phyloP scores from a whole-genome alignment of 176 grass and related monocot species.

The Coix lacrymajobi region DNA sequence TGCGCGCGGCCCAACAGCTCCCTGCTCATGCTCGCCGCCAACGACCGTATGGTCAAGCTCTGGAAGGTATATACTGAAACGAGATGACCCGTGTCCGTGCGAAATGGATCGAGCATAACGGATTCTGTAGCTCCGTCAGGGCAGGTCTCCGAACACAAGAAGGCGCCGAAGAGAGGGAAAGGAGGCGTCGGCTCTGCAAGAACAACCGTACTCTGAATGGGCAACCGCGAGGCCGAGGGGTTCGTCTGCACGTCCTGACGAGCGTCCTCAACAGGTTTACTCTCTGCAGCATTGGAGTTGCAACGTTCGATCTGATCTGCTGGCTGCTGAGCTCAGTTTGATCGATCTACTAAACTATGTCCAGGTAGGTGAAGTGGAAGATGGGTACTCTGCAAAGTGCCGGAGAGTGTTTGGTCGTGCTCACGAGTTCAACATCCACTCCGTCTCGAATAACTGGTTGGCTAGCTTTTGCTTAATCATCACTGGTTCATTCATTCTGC shows the following conservation, averaged over 20 bases:
- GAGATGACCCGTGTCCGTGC: neutral
- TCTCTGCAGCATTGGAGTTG: neutral
- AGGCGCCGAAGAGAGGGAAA: neutral
- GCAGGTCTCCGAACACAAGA: conserved; percentile 28
- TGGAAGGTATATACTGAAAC: conserved; percentile 49
- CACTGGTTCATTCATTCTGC: neutral
- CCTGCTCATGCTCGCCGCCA: conserved; percentile 43
- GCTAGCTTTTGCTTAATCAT: neutral
- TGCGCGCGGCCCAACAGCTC: conserved; percentile 40
- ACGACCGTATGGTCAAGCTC: conserved; percentile 50
- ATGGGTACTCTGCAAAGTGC: conserved; percentile 34
- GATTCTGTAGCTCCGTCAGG: conserved; percentile 6
- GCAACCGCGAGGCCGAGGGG: neutral
- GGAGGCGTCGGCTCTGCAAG: neutral
- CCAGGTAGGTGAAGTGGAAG: neutral
- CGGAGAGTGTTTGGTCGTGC: conserved; percentile 31
- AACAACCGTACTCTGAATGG: neutral
- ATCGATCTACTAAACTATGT: neutral
- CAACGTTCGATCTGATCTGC: neutral
- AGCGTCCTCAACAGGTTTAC: neutral
- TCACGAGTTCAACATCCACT: conserved; percentile 52
- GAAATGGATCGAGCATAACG: neutral
- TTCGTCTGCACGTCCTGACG: neutral
- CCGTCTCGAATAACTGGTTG: conserved; percentile 51
- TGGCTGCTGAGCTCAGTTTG: neutral